A percentile compares a stretch with the other conserved stretches of the same genome.
Conservation (phyloP, 805 yeast species). For the Candida methanosorbosa region DNA sequence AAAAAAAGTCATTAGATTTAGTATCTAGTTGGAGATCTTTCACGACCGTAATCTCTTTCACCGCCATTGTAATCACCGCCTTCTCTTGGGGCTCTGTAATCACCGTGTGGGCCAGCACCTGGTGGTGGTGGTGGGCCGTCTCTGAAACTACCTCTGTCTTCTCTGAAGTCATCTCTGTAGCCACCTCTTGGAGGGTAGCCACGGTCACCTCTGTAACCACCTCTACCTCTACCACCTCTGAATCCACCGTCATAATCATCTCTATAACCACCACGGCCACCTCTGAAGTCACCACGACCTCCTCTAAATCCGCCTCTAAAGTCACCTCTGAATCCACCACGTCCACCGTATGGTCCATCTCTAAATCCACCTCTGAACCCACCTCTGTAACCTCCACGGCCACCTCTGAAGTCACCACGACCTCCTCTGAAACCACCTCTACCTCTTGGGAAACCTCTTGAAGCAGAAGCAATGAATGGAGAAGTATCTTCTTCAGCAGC, state of each 20-base stretch:
- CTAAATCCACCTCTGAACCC: constrained; percentile 20
- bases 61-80: constrained; percentile 30
- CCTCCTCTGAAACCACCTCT: constrained; percentile 42
- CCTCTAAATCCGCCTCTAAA: constrained; percentile 34
- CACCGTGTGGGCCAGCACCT: constrained; percentile 13
- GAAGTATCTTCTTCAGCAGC: constrained; percentile 73
- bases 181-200: constrained; percentile 22
- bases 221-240: constrained; percentile 23
- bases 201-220: constrained; percentile 29
- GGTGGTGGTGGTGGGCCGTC: constrained; percentile 13
- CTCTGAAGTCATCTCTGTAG: constrained; percentile 13
- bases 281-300: constrained; percentile 30
- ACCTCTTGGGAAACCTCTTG: constrained; percentile 40
- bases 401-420: constrained; percentile 27
- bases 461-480: constrained; percentile 40
- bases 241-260: constrained; percentile 14
- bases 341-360: constrained; percentile 24
- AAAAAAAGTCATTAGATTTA: constrained; percentile 17
- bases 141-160: constrained; percentile 6
- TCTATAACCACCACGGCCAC: constrained; percentile 21
- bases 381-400: constrained; percentile 34
- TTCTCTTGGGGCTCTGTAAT: constrained; percentile 24
- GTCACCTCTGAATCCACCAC: constrained; percentile 27
- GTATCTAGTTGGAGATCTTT: constrained; percentile 73
- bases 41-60: constrained; percentile 50